Conservation (phyloP, 2,329 filamentous ascomycete genomes). For the Akanthomyces uredinophilus region DNA sequence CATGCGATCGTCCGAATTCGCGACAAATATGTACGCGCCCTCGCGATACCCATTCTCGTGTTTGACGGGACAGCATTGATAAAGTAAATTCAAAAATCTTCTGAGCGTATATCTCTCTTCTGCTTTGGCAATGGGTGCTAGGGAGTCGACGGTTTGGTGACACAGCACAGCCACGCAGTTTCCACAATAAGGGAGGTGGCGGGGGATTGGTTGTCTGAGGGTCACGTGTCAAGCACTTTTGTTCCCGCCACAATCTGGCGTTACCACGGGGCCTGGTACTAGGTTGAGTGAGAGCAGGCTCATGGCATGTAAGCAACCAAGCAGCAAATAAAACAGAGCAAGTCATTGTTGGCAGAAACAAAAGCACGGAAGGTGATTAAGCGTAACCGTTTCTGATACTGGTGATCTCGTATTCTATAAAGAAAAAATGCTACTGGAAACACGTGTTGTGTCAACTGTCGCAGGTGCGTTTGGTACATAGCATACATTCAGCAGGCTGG, state of each 20-base stretch:
- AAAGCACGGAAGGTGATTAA: too few relatives aligned
- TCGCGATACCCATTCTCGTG: too few relatives aligned
- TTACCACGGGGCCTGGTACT: neutral
- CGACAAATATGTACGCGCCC: too few relatives aligned
- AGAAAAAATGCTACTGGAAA: neutral
- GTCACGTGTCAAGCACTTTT: neutral
- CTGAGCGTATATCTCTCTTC: too few relatives aligned
- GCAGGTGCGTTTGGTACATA: constrained; percentile 9
- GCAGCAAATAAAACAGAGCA: neutral
- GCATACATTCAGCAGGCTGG: neutral
- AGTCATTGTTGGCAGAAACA: neutral
- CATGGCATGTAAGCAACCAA: neutral
- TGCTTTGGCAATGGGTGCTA: neutral
- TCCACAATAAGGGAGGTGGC: neutral
- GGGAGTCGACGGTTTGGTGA: too few relatives aligned
- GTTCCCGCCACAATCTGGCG: neutral
- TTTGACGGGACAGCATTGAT: too few relatives aligned
- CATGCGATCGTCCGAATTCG: too few relatives aligned
- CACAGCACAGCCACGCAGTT: neutral
- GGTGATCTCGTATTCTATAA: neutral
- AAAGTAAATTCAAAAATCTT: too few relatives aligned
- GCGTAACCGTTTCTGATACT: too few relatives aligned
- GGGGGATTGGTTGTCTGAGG: neutral
- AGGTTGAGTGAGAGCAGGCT: neutral
- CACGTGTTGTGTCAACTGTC: constrained; percentile 5